Evolutionary conservation across 108 stramenopile species (phyloP).

Genomic region (Cyclotella kingstonii): DNA sequence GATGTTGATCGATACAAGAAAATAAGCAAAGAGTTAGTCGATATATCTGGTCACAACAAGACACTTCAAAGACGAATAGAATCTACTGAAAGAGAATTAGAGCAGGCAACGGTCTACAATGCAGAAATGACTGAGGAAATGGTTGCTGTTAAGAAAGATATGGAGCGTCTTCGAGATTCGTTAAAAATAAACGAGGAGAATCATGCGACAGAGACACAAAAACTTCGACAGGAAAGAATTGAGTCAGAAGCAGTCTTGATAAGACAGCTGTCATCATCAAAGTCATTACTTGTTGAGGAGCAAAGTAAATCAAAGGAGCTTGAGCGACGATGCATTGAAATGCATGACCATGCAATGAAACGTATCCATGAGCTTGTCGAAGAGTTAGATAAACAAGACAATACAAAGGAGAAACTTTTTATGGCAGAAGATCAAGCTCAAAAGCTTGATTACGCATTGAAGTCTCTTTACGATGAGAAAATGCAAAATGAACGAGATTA

Average conservation of each 20-base stretch:
- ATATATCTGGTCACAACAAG: no score
- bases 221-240: neutral
- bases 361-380: slow-evolving; percentile 23
- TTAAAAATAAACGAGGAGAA: slow-evolving; percentile 3
- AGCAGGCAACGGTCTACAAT: neutral
- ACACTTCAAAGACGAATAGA: slow-evolving; percentile 15
- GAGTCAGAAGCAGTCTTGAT: slow-evolving; percentile 4
- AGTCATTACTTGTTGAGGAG: slow-evolving; percentile 14
- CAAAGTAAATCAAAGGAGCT: slow-evolving; percentile 16
- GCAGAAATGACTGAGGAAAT: slow-evolving; percentile 11
- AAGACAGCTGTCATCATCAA: slow-evolving; percentile 11
- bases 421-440: slow-evolving; percentile 17
- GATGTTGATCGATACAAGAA: neutral
- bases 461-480: slow-evolving; percentile 21
- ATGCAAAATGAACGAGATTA: slow-evolving; percentile 1
- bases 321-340: slow-evolving; percentile 19
- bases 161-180: slow-evolving; percentile 1
- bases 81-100: slow-evolving; percentile 10
- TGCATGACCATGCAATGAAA: slow-evolving; percentile 21
- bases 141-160: slow-evolving; percentile 7
- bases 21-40: no score
- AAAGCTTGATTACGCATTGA: slow-evolving; percentile 19
- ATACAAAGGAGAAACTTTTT: slow-evolving; percentile 31
- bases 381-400: slow-evolving; percentile 12
- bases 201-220: slow-evolving; percentile 1